Conservation (phyloP, 441 rosid genomes). For the Gossypium davidsonii region DNA sequence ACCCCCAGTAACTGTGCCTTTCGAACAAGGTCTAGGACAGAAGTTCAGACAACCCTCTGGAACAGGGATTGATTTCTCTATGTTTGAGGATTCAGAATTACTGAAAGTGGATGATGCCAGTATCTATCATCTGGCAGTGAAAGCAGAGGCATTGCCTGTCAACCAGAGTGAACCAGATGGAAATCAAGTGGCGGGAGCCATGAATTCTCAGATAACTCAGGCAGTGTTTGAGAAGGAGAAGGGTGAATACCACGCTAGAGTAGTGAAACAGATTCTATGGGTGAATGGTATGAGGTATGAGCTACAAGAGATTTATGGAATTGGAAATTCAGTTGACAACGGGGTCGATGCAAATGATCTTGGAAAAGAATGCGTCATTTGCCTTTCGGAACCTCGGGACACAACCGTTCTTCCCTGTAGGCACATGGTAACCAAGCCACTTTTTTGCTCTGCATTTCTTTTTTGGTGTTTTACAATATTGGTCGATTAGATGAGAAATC, state of each 20-base stretch:
- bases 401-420: conserved; percentile 95
- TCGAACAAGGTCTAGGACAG: conserved; percentile 81
- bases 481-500: background rate
- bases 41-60: conserved; percentile 77
- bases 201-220: conserved; percentile 74
- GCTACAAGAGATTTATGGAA: conserved; percentile 91
- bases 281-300: conserved; percentile 63
- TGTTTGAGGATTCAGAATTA: conserved; percentile 58
- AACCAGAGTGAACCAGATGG: conserved; percentile 44
- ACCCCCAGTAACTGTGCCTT: conserved; percentile 58
- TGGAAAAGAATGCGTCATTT: conserved; percentile 89
- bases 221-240: conserved; percentile 79
- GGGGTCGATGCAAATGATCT: conserved; percentile 76
- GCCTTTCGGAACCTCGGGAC: conserved; percentile 88
- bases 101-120: conserved; percentile 38
- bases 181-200: conserved; percentile 30
- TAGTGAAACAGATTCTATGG: conserved; percentile 82
- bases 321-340: conserved; percentile 73
- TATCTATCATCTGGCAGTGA: conserved; percentile 68
- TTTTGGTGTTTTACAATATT: background rate
- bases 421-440: conserved; percentile 60
- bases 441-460: conserved; percentile 4
- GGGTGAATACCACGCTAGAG: conserved; percentile 60
- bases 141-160: conserved; percentile 60
- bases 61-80: conserved; percentile 64